phyloP scores from a whole-genome alignment of 345 rosid genomes.

The Anastatica hierochuntica region DNA sequence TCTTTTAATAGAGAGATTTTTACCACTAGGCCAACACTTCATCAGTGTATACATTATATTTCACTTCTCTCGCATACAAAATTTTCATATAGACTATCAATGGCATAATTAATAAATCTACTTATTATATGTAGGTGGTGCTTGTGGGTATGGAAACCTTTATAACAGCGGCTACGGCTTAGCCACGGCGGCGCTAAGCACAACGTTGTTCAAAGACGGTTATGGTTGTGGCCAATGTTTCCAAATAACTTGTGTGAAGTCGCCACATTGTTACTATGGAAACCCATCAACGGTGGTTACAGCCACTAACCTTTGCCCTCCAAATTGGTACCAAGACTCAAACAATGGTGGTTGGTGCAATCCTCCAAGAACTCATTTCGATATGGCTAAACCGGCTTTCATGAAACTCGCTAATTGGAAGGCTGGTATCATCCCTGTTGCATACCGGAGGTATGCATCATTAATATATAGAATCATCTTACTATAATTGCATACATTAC shows the following conservation, averaged over 20 bases:
- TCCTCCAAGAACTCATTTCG: slow-evolving; percentile 62
- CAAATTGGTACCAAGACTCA: slow-evolving; percentile 38
- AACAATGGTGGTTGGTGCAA: slow-evolving; percentile 78
- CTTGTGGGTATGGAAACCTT: slow-evolving; percentile 82
- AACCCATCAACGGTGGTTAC: slow-evolving; percentile 45
- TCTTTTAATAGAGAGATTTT: too few species aligned
- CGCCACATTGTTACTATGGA: slow-evolving; percentile 48
- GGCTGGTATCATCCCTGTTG: slow-evolving; percentile 52
- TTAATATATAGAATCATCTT: too few species aligned
- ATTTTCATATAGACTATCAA: not conserved
- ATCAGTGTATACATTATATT: too few species aligned
- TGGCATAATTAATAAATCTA: too few species aligned
- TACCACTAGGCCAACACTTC: too few species aligned
- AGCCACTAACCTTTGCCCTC: slow-evolving; percentile 79
- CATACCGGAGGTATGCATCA: slow-evolving; percentile 44
- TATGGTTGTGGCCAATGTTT: slow-evolving; percentile 75
- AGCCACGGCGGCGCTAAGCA: slow-evolving; percentile 68
- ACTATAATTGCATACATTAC: too few species aligned
- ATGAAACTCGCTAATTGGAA: slow-evolving; percentile 39
- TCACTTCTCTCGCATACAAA: not conserved
- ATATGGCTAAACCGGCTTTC: slow-evolving; percentile 56
- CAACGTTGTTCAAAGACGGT: slow-evolving; percentile 67
- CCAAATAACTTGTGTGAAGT: slow-evolving; percentile 49
- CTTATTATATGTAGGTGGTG: slow-evolving; percentile 67
- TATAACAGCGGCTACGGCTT: slow-evolving; percentile 60